phyloP scores from a whole-genome alignment of 2,329 filamentous ascomycete genomes.

The Nigrospora sphaerica region DNA sequence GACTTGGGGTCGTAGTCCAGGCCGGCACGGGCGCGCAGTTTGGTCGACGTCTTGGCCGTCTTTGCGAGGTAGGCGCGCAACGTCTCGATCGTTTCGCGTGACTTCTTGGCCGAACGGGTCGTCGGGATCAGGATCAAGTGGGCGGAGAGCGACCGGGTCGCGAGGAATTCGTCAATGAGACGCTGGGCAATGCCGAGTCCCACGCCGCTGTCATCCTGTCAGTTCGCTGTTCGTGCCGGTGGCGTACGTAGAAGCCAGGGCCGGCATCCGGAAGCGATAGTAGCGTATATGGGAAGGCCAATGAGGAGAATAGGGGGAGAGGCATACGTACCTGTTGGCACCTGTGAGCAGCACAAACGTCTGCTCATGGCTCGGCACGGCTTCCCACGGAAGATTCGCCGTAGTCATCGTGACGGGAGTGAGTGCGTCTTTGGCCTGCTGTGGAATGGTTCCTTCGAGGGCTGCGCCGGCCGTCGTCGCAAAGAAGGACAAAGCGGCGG shows the following conservation, averaged over 20 bases:
- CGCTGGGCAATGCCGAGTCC: slow-evolving; percentile 79
- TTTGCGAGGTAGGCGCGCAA: slow-evolving; percentile 57
- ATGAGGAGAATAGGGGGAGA: too few relatives aligned
- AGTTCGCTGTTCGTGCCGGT: not conserved
- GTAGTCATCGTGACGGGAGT: too few relatives aligned
- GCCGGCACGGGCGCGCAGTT: slow-evolving; percentile 30
- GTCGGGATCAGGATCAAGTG: slow-evolving; percentile 77
- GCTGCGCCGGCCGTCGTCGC: too few relatives aligned
- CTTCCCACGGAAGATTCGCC: slow-evolving; percentile 17
- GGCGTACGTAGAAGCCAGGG: too few relatives aligned
- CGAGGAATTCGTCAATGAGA: slow-evolving; percentile 84
- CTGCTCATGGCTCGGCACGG: slow-evolving; percentile 21
- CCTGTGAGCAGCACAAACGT: slow-evolving; percentile 23
- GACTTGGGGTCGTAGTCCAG: slow-evolving; percentile 31
- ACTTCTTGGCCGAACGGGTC: slow-evolving; percentile 70
- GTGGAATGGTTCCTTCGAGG: too few relatives aligned
- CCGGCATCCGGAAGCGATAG: too few relatives aligned
- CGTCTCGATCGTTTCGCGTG: slow-evolving; percentile 59
- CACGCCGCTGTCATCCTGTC: slow-evolving; percentile 57
- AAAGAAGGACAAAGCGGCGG: too few relatives aligned
- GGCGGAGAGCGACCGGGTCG: slow-evolving; percentile 55
- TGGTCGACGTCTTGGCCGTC: slow-evolving; percentile 30
- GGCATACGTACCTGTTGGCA: slow-evolving; percentile 21
- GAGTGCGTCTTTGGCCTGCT: too few relatives aligned
- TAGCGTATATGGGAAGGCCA: too few relatives aligned